Percentiles rank a stretch among this genome's conserved stretches.
Conservation (phyloP, 768 basidiomycete species). For the Lentinus tigrinus region DNA sequence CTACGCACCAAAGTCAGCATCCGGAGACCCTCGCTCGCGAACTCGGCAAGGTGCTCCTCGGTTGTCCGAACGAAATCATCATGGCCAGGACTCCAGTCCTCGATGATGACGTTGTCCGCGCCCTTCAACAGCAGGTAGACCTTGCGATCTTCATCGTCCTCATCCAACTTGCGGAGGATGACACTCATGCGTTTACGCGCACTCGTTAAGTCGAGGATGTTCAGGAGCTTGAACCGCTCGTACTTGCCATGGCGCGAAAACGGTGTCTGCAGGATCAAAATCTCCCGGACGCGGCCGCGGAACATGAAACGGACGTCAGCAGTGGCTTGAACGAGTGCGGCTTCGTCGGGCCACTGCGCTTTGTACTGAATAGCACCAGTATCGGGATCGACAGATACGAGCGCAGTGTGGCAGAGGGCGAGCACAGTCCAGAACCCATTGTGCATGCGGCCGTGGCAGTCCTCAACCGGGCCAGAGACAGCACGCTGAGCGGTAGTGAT, state of each 20-base stretch:
- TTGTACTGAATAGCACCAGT: constrained; percentile 88
- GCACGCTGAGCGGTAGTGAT: constrained; percentile 52
- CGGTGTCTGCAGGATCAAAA: constrained; percentile 75
- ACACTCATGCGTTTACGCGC: constrained; percentile 95
- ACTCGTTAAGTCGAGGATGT: constrained; percentile 95
- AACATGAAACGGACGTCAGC: constrained; percentile 96
- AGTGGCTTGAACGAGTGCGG: constrained; percentile 93
- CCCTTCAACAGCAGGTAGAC: constrained; percentile 86
- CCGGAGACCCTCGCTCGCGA: constrained; percentile 84
- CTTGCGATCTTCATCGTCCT: constrained; percentile 45
- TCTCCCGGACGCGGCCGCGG: constrained; percentile 81
- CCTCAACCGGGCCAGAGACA: constrained; percentile 47
- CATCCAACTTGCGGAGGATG: constrained; percentile 67
- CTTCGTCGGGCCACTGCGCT: constrained; percentile 97
- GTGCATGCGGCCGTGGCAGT: constrained; percentile 60
- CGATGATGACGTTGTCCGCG: constrained; percentile 97
- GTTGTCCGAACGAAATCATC: constrained; percentile 74
- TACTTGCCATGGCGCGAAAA: constrained; percentile 66
- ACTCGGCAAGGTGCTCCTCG: constrained; percentile 81
- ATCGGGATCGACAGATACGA: constrained; percentile 66
- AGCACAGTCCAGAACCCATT: constrained; percentile 93
- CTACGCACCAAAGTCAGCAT: constrained; percentile 95
- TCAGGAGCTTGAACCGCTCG: constrained; percentile 86
- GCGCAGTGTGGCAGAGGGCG: constrained; percentile 92
- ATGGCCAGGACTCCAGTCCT: constrained; percentile 69